phyloP scores from a whole-genome alignment of 192 early-diverging fungal species.

The Lunasporangiospora selenospora region DNA sequence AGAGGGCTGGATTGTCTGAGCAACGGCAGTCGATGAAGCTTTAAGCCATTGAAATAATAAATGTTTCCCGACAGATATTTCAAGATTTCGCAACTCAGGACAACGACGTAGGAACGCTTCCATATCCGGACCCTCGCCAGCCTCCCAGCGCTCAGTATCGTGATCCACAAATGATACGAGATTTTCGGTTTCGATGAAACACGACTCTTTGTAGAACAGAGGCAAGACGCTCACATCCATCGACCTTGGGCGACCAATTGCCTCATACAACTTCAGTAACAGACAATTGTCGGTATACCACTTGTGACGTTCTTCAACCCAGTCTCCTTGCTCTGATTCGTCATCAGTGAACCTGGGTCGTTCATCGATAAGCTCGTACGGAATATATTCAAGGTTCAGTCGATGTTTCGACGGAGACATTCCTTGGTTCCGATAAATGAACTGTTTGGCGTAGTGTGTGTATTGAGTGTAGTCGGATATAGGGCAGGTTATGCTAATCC shows the following conservation, averaged over 20 bases:
- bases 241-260: background rate
- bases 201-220: background rate
- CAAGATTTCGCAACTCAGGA: background rate
- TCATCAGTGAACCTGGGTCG: background rate
- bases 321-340: background rate
- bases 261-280: too few relatives aligned
- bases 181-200: background rate
- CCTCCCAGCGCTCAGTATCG: background rate
- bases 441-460: background rate
- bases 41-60: background rate
- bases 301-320: background rate
- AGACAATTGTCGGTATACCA: too few relatives aligned
- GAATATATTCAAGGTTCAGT: background rate
- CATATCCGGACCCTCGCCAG: constrained; percentile 5
- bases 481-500: background rate
- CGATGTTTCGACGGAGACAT: background rate
- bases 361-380: background rate
- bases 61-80: background rate
- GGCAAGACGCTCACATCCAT: background rate
- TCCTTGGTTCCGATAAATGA: background rate
- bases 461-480: background rate
- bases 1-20: too few relatives aligned
- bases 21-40: too few relatives aligned
- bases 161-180: background rate
- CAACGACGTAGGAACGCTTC: constrained; percentile 10